Conservation (phyloP, 306 rosid species). For the Gastrolobium villosum region DNA sequence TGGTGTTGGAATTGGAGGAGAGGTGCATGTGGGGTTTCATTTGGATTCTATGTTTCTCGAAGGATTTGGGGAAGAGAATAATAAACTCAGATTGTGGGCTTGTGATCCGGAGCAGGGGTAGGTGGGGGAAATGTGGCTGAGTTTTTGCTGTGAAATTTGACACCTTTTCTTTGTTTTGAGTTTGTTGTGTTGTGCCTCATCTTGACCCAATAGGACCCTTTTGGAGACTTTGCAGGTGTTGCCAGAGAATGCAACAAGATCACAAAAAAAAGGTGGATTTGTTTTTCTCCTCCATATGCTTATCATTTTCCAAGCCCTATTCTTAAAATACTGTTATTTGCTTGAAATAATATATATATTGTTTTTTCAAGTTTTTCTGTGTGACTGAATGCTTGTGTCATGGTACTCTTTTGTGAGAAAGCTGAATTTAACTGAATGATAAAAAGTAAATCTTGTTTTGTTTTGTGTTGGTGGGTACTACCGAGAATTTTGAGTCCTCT, state of each 20-base stretch:
- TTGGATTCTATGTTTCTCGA: constrained; percentile 65
- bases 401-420: constrained; percentile 41
- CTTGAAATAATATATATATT: constrained; percentile 13
- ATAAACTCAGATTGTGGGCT: constrained; percentile 64
- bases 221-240: constrained; percentile 47
- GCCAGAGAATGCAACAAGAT: constrained; percentile 77
- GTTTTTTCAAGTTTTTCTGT: neutral
- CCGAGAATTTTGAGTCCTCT: constrained; percentile 15
- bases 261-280: constrained; percentile 77
- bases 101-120: constrained; percentile 83
- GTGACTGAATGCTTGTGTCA: constrained; percentile 35
- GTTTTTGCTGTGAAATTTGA: constrained; percentile 23
- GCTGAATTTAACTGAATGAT: constrained; percentile 11
- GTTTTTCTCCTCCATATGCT: neutral
- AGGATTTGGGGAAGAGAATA: constrained; percentile 60
- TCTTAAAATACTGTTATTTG: constrained; percentile 2
- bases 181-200: constrained; percentile 44
- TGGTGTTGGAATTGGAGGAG: constrained; percentile 53
- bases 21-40: constrained; percentile 82
- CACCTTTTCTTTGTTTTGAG: constrained; percentile 31
- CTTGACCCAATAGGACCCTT: constrained; percentile 49
- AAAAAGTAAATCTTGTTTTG: constrained; percentile 17
- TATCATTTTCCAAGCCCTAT: constrained; percentile 8
- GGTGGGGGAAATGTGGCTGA: constrained; percentile 90
- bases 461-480: constrained; percentile 34